phyloP scores from a whole-genome alignment of 139 green algal genomes.

The Bryopsis sp. region DNA sequence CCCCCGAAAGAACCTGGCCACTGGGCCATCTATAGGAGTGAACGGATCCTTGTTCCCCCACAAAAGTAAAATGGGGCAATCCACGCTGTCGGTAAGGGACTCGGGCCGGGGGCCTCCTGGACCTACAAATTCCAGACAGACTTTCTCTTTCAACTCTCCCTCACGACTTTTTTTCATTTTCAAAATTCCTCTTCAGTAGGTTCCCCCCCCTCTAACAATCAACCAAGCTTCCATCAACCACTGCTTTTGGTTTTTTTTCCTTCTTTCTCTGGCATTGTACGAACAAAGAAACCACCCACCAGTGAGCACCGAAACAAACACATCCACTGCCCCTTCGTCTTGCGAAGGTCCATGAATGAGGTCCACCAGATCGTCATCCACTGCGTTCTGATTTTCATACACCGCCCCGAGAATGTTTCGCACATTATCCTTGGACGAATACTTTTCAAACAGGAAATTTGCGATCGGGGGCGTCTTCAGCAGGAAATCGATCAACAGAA shows the following conservation, averaged over 20 bases:
- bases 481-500: slow-evolving; percentile 82
- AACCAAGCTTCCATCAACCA: too few species aligned
- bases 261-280: too few species aligned
- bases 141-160: too few species aligned
- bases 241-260: too few species aligned
- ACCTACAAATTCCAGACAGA: slow-evolving; percentile 24
- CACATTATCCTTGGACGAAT: slow-evolving; percentile 20
- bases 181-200: too few species aligned
- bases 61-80: slow-evolving; percentile 66
- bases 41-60: slow-evolving; percentile 82
- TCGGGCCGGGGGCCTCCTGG: slow-evolving; percentile 75
- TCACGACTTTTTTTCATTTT: too few species aligned
- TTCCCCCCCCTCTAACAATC: too few species aligned
- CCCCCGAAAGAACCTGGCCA: slow-evolving; percentile 66
- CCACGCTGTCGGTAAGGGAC: slow-evolving; percentile 21
- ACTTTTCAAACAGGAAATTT: slow-evolving; percentile 55
- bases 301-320: slow-evolving; percentile 83
- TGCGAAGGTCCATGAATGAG: slow-evolving; percentile 46
- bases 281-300: slow-evolving; percentile 29
- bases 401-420: slow-evolving; percentile 13
- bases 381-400: slow-evolving; percentile 29
- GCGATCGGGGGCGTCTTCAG: slow-evolving; percentile 57
- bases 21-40: slow-evolving; percentile 77
- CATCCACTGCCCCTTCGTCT: slow-evolving; percentile 62
- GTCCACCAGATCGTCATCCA: slow-evolving; percentile 84